These are phyloP conservation scores for Penicillium samsonianum DNA, from an alignment of 495 filamentous ascomycete genomes.

Conservation along the genomic window DNA sequence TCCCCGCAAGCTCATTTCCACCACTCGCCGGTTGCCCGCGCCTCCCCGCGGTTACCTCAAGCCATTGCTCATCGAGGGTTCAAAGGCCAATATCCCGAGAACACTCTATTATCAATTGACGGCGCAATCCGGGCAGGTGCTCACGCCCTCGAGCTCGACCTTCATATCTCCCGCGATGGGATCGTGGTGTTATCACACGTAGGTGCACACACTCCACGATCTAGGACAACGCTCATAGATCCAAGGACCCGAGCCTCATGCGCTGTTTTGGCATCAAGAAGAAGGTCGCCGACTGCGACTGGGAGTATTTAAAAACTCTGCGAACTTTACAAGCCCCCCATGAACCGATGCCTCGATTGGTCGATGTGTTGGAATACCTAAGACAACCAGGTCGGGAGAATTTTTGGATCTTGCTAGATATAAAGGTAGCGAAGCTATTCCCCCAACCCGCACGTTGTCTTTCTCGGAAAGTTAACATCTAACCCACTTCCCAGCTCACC, in stretches of 20 bases:
- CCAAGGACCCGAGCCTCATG: conserved; percentile 70
- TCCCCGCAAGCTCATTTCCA: conserved; percentile 20
- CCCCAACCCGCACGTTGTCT: not conserved
- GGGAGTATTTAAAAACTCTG: conserved; percentile 66
- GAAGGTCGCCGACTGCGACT: conserved; percentile 74
- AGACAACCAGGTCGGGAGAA: conserved; percentile 58
- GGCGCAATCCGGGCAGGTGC: conserved; percentile 71
- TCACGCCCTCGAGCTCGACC: conserved; percentile 84
- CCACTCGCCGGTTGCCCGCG: conserved; percentile 11
- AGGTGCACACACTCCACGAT: conserved; percentile 23
- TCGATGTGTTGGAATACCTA: conserved; percentile 75
- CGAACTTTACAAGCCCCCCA: conserved; percentile 67
- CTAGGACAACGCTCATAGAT: conserved; percentile 10
- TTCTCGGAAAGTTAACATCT: conserved; percentile 7
- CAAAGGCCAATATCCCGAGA: conserved; percentile 79
- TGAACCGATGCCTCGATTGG: conserved; percentile 69
- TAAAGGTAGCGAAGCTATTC: conserved; percentile 60
- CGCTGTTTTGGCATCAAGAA: conserved; percentile 74
- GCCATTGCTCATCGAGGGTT: conserved; percentile 86
- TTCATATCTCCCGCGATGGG: conserved; percentile 79
- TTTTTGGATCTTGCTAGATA: conserved; percentile 83
- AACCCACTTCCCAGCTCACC: conserved; percentile 45
- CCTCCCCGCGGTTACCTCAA: conserved; percentile 53
- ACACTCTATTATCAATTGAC: conserved; percentile 76
- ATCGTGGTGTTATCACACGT: conserved; percentile 86